Evolutionary conservation across 1,284 basidiomycete genomes (phyloP).

Genomic region (Cutaneotrichosporon cutaneum): DNA sequence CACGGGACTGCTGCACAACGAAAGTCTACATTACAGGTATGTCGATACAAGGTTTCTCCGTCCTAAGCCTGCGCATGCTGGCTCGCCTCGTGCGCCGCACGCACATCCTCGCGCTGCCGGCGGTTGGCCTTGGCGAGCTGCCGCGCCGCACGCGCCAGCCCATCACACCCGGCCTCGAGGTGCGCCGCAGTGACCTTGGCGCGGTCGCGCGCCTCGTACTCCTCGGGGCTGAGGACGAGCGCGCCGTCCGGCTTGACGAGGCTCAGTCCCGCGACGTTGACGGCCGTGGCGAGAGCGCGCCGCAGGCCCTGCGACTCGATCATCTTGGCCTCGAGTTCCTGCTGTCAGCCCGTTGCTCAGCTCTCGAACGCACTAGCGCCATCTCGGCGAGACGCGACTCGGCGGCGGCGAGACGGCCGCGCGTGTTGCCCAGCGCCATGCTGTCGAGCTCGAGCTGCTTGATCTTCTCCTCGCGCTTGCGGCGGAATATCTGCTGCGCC

Average conservation of each 20-base stretch:
- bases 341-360: conserved; percentile 4
- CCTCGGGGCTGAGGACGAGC: conserved; percentile 23
- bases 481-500: conserved; percentile 50
- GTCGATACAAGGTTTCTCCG: too few relatives aligned
- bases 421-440: conserved; percentile 30
- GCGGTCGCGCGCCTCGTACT: conserved; percentile 21
- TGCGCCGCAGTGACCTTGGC: conserved; percentile 10
- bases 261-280: conserved; percentile 14
- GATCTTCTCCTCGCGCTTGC: conserved; percentile 49
- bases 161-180: conserved; percentile 20
- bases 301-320: conserved; percentile 36
- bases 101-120: conserved; percentile 12
- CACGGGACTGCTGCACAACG: too few relatives aligned
- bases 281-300: conserved; percentile 25
- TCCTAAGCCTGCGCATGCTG: conserved; percentile 5
- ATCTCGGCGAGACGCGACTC: conserved; percentile 34
- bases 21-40: too few relatives aligned
- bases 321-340: conserved; percentile 34
- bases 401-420: conserved; percentile 30
- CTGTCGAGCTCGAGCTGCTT: conserved; percentile 45
- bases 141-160: conserved; percentile 22
- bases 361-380: conserved; percentile 34
- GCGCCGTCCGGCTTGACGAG: conserved; percentile 26
- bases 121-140: conserved; percentile 28
- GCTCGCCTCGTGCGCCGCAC: conserved; percentile 2